Base-by-base conservation (phyloP, 768 basidiomycete species). In the Tricholoma bakamatsutake region DNA sequence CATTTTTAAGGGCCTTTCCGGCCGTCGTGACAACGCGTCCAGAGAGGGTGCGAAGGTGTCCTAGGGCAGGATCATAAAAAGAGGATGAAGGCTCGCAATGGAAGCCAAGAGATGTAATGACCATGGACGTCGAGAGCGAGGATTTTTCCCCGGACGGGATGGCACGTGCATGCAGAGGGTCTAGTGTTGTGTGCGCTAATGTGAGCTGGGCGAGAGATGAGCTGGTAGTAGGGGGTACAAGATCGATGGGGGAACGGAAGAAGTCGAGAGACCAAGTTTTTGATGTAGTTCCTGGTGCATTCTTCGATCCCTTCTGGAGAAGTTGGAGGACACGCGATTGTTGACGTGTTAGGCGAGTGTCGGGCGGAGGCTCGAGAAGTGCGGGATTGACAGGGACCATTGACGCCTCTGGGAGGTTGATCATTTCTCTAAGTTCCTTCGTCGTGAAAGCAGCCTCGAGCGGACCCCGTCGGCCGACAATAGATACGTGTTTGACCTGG, bases 371-470 rank as follows among this genome's bases (percentile, higher is more conserved):
- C 1, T 62, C 59, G 47, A 87, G 72, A 13, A 83, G 65, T 13
- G 69, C 64, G 1, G 75, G 71, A 3, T 76, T 71, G 9, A 92
- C 70, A 6, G 88, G 88, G 24, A 77, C 69, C 79, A 95, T 85
- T 24, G 82, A 75, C 0, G 84, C 84, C 47, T 85, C 81, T 0
- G 81, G 78, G 31, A 91, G 67, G 39, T 72, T 76, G 9, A 82
- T 80, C 76, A 98, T 80, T 71, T 98, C 96, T 21, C 96, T 77
- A 4, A 97, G 77, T 69, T 99, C 96, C 68, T 98, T 98, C 33
- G 87, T 84, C 3, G 94, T 93, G 65, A 94, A 96, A 0, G 91
- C 87, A 1, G 90, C 93, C 66, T 98, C 88, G 6, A 87, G 78
- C 0, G 93, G 93, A 0, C 96, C 95, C 11, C 96, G 81, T 47